Evolutionary conservation across 192 early-diverging fungal species (phyloP).

Genomic region (Coemansia sp.): DNA sequence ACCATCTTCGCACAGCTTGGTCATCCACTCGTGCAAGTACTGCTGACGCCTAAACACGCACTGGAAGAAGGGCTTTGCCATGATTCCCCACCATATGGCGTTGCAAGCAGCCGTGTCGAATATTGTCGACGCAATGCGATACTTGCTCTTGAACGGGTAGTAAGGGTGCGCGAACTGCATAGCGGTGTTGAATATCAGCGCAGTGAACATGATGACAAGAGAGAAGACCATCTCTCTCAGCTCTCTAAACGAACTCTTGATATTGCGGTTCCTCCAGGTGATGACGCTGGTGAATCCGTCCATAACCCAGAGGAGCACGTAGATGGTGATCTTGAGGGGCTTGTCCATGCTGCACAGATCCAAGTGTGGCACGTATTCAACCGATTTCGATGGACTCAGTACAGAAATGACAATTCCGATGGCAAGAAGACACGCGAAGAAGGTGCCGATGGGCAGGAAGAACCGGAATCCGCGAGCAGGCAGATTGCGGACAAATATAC

Average conservation of each 20-base stretch:
- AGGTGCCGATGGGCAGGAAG: constrained; percentile 20
- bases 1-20: constrained; percentile 23
- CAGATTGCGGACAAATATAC: constrained; percentile 18
- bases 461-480: constrained; percentile 19
- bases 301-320: constrained; percentile 21
- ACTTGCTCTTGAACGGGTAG: constrained; percentile 16
- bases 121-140: constrained; percentile 28
- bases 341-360: constrained; percentile 19
- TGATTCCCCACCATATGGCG: constrained; percentile 25
- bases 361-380: constrained; percentile 10
- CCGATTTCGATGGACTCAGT: constrained; percentile 8
- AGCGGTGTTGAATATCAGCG: constrained; percentile 16
- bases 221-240: constrained; percentile 24
- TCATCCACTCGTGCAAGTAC: constrained; percentile 26
- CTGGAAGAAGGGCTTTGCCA: constrained; percentile 23
- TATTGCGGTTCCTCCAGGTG: constrained; percentile 31
- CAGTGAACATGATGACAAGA: constrained; percentile 15
- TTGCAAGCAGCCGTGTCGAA: constrained; percentile 20
- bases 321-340: constrained; percentile 30
- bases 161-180: constrained; percentile 20
- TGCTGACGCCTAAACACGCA: constrained; percentile 23
- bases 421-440: constrained; percentile 8
- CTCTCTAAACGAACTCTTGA: constrained; percentile 50
- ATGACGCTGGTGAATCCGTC: constrained; percentile 12
- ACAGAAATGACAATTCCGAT: constrained; percentile 18